Evolutionary conservation across 345 rosid genomes (phyloP), one percentile per base, ranked within the genome.

Genomic region (Populus tremula): DNA sequence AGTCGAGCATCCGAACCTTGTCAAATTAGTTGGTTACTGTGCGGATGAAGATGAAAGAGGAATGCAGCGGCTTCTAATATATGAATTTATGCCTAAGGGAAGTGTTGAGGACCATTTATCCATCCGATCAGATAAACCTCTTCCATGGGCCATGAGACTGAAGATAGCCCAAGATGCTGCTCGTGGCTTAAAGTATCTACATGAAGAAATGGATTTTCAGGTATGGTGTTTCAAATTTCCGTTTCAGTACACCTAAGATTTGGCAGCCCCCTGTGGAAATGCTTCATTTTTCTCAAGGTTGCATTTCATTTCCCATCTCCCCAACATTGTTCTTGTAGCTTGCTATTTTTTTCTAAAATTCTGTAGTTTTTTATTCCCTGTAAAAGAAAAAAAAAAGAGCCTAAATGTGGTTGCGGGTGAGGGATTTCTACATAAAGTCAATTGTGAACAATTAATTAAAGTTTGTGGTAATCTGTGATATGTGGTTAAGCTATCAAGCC

Each of bases 11-110:
- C 85, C 89, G 50, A 95, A 93, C 89, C 94, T 95, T 75, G 98
- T 93, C 73, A 92, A 91, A 67, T 79, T 95, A 70, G 73, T 93
- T 66, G 99, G 99, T 7, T 93, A 95, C 67, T 93, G 94, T 77
- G 99, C 99, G 3, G 98, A 91, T 54, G 99, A 95, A 75, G 98
- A 91, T 81, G 98, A 95, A 77, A 88, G 98, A 77, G 98, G 98
- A 72, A 93, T 90, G 35, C 98, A 95, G 76, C 85, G 98, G 74
- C 94, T 95, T 79, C 84, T 95, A 80, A 75, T 95, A 17, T 93
- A 93, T 76, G 98, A 95, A 69, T 93, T 81, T 82, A 89, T 93
- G 99, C 91, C 92, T 14, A 93, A 91, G 68, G 86, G 80, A 84
- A 93, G 98, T 33, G 96, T 95, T 6, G 92, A 92, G 68, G 83